These are phyloP conservation scores for Boletus holoroseus DNA, from an alignment of 1,284 basidiomycete species.

Conservation along the genomic window DNA sequence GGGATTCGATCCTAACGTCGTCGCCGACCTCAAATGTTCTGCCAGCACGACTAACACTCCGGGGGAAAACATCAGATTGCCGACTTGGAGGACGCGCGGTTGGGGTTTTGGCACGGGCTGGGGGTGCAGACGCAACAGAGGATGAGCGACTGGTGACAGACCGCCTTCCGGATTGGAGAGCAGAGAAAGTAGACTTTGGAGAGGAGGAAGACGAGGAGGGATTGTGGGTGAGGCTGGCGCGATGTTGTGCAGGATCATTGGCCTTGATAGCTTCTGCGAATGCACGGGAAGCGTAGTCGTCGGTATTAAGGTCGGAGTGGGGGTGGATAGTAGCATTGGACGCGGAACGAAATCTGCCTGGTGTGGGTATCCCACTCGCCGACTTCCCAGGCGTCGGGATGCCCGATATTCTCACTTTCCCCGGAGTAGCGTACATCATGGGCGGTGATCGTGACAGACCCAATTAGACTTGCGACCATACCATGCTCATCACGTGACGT, in stretches of 20 bases:
- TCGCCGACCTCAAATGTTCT: conserved; percentile 67
- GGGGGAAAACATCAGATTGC: conserved; percentile 51
- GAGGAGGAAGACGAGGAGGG: conserved; percentile 46
- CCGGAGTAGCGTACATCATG: conserved; percentile 46
- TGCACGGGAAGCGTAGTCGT: conserved; percentile 58
- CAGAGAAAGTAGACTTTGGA: conserved; percentile 32
- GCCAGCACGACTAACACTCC: conserved; percentile 42
- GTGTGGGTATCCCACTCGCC: conserved; percentile 58
- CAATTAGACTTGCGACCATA: neutral
- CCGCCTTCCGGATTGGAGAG: conserved; percentile 37
- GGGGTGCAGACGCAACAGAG: conserved; percentile 43
- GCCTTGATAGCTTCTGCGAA: conserved; percentile 72
- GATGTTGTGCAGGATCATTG: conserved; percentile 71
- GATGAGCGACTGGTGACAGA: conserved; percentile 44
- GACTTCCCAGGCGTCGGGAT: conserved; percentile 57
- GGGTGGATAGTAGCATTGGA: conserved; percentile 44
- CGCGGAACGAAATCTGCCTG: conserved; percentile 62
- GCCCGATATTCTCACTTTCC: conserved; percentile 48
- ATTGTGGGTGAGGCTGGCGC: conserved; percentile 38
- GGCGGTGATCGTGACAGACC: neutral
- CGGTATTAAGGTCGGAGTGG: conserved; percentile 32
- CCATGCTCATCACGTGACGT: conserved; percentile 22
- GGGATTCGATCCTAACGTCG: conserved; percentile 75
- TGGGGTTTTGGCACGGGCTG: conserved; percentile 49
- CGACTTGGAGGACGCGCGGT: conserved; percentile 53